Evolutionary conservation across 352 stramenopile genomes (phyloP).

Genomic region (Phytophthora lateralis): DNA sequence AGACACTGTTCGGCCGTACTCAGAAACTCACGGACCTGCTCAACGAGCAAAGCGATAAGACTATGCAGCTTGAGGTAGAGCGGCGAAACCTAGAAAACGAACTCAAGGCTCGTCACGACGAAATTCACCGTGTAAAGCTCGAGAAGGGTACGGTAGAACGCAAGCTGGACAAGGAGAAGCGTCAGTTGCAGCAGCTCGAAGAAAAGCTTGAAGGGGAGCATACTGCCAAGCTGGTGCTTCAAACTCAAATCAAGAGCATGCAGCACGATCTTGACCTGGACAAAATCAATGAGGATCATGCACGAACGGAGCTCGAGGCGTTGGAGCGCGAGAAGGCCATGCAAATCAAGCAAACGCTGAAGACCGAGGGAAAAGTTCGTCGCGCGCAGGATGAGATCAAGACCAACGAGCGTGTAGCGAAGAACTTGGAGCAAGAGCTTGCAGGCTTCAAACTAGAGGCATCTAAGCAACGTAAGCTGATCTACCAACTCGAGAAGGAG

Average conservation of each 20-base stretch:
- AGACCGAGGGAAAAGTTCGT: slow-evolving; percentile 86
- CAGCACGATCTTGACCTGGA: slow-evolving; percentile 81
- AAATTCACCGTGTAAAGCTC: slow-evolving; percentile 82
- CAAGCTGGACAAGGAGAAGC: slow-evolving; percentile 89
- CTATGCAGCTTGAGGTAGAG: slow-evolving; percentile 84
- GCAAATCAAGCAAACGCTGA: slow-evolving; percentile 82
- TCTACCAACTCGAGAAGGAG: slow-evolving; percentile 93
- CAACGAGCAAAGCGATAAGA: slow-evolving; percentile 92
- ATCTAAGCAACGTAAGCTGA: slow-evolving; percentile 89
- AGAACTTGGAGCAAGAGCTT: slow-evolving; percentile 84
- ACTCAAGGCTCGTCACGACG: slow-evolving; percentile 84
- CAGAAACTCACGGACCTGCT: slow-evolving; percentile 94
- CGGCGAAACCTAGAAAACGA: slow-evolving; percentile 83
- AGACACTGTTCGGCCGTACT: slow-evolving; percentile 88
- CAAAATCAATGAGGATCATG: slow-evolving; percentile 78
- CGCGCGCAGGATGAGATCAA: slow-evolving; percentile 91
- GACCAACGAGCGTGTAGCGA: slow-evolving; percentile 92
- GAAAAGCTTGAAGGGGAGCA: slow-evolving; percentile 92
- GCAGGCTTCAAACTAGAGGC: slow-evolving; percentile 87
- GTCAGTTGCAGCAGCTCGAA: slow-evolving; percentile 88
- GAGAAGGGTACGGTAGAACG: slow-evolving; percentile 92
- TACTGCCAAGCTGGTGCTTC: slow-evolving; percentile 79
- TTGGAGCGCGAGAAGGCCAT: slow-evolving; percentile 90
- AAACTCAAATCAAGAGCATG: slow-evolving; percentile 85
- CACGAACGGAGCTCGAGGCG: slow-evolving; percentile 76